A percentile compares a stretch with the other conserved stretches of the same genome.
Conservation (phyloP, 129 eudicot genomes). For the Ambrosia trifida region DNA sequence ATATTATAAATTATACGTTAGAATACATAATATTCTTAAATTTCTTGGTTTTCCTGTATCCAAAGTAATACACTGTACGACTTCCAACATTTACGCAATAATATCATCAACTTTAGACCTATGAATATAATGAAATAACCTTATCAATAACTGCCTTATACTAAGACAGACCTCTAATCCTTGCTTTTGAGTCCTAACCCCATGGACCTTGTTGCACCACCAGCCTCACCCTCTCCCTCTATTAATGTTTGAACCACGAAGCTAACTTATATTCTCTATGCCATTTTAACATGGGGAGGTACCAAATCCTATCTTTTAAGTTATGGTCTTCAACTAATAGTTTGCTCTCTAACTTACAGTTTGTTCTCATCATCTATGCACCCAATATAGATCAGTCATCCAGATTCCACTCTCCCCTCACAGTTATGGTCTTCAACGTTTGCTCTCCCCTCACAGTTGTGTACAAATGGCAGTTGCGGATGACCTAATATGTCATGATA, state of each 20-base stretch:
- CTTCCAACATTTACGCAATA: too few species aligned
- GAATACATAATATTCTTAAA: too few species aligned
- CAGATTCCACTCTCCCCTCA: neutral
- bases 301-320: neutral
- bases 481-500: neutral
- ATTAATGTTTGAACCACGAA: neutral
- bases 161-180: neutral
- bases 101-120: too few species aligned
- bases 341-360: neutral
- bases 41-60: too few species aligned
- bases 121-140: too few species aligned
- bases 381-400: neutral
- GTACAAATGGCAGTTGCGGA: neutral
- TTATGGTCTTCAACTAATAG: neutral
- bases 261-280: neutral
- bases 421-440: too few species aligned
- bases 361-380: neutral
- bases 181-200: neutral
- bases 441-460: neutral
- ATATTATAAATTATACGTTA: too few species aligned
- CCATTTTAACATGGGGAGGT: neutral
- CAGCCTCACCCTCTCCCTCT: neutral
- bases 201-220: neutral
- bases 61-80: too few species aligned
- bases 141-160: too few species aligned